A percentile compares a stretch with the other conserved stretches of the same genome.
Evolutionary conservation across 176 grass and related monocot species (phyloP).

Genomic region (Triticum aestivum): IWGSC_CS_RefSeq_v2.1 NC_057810.1:563287991-563288490

Average conservation of each 20-base stretch:
- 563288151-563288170: neutral
- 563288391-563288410: too few relatives aligned
- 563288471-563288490: too few relatives aligned
- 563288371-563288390: too few relatives aligned
- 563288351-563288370: too few relatives aligned
- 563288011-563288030: neutral
- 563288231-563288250: neutral
- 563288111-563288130: neutral
- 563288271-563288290: too few relatives aligned
- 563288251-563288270: neutral
- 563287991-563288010: neutral
- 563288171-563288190: neutral
- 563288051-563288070: conserved; percentile 11
- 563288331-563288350: too few relatives aligned
- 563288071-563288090: neutral
- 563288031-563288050: neutral
- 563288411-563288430: too few relatives aligned
- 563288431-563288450: too few relatives aligned
- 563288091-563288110: neutral
- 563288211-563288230: neutral
- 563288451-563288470: too few relatives aligned
- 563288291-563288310: too few relatives aligned
- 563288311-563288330: too few relatives aligned
- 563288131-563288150: neutral
- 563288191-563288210: neutral